Evolutionary conservation across 306 rosid species (phyloP).

Genomic region (Glycine tomentella): DNA sequence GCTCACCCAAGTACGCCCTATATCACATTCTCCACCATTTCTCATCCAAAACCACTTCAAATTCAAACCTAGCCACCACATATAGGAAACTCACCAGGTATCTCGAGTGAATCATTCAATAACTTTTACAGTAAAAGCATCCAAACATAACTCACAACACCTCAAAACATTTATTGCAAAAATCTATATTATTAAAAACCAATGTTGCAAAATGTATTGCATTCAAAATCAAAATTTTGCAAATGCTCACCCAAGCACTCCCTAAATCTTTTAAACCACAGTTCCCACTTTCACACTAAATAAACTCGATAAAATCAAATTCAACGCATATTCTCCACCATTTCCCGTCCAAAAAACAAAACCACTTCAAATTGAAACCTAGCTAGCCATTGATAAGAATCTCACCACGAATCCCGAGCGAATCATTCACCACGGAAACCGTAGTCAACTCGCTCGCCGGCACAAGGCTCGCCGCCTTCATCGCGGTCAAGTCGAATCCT

Average conservation of each 20-base stretch:
- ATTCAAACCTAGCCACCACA: too few species aligned
- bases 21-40: too few species aligned
- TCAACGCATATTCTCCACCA: neutral
- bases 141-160: too few species aligned
- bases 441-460: conserved; percentile 70
- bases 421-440: conserved; percentile 58
- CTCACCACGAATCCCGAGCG: conserved; percentile 57
- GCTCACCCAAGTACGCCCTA: too few species aligned
- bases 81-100: too few species aligned
- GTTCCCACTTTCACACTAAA: too few species aligned
- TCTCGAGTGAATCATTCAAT: too few species aligned
- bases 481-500: conserved; percentile 62
- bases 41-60: too few species aligned
- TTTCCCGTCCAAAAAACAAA: neutral
- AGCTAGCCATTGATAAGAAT: neutral
- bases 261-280: neutral
- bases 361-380: conserved; percentile 27
- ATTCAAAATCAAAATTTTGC: neutral
- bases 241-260: neutral
- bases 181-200: too few species aligned
- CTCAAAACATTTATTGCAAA: too few species aligned
- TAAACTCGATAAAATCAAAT: conserved; percentile 12
- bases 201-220: neutral
- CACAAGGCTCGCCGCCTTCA: conserved; percentile 54
- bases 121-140: too few species aligned